Evolutionary conservation across 768 basidiomycete genomes (phyloP), one percentile per base, ranked within the genome.

Genomic region (Tremella yokohamensis): DNA sequence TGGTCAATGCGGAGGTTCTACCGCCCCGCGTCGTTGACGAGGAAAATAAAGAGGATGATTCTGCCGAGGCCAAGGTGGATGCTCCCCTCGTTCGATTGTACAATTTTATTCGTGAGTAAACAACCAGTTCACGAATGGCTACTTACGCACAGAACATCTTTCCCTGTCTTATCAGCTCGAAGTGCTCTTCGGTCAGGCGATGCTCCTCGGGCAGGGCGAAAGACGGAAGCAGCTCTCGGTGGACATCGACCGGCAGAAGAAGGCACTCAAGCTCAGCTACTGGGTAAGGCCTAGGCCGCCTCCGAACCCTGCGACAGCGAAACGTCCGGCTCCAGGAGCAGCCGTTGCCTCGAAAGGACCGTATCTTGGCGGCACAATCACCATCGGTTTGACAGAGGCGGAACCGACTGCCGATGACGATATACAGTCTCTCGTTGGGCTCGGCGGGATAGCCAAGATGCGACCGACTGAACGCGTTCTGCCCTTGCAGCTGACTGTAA

Each of bases 131-230:
- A 39, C 19, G 34, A 20, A 15, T 7, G 8, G 37, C 53, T 48
- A n/a, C 42, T n/a, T 29, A 47, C 4, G 8, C 48, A 15, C 49
- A 52, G 48, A 55, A 49, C 40, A 56, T 44, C 52, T 66, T 25
- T 63, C 52, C 22, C 76, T 96, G 58, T 87, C 89, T 1, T 96
- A 96, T 76, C 92, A 94, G 68, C 81, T 97, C 15, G 93, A 92
- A 76, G 87, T 91, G 61, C 76, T 97, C 0, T 66, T 69, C 39
- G 42, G 56, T 0, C 72, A 76, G 48, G 76, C 75, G 1, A 59
- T 62, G 53, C 18, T 53, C 13, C 57, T 77, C 12, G 65, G 66
- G 7, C 54, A 57, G 26, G 73, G 68, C 3, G 51, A 52, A 39
- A 72, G 76, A 72, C 54, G 68, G 34, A 61, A 63, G 38, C 62